phyloP scores from a whole-genome alignment of 2,329 filamentous ascomycete genomes.

The Sporothrix luriei region DNA sequence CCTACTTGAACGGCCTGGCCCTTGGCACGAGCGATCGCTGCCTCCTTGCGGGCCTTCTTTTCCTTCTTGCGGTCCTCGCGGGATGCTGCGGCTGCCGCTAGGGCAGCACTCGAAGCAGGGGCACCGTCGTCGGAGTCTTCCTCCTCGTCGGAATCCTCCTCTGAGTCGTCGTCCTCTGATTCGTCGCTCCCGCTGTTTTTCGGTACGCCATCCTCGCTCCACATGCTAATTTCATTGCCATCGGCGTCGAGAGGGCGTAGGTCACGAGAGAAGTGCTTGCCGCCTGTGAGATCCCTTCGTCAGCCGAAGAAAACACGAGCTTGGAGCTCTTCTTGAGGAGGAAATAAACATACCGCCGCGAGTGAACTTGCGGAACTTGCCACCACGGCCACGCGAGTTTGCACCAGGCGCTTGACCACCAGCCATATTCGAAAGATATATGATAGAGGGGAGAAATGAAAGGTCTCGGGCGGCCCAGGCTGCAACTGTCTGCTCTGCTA shows the following conservation, averaged over 20 bases:
- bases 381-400: slow-evolving; percentile 74
- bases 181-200: slow-evolving; percentile 49
- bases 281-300: slow-evolving; percentile 60
- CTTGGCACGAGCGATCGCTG: slow-evolving; percentile 66
- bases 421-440: slow-evolving; percentile 38
- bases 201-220: slow-evolving; percentile 62
- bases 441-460: not conserved
- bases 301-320: not conserved
- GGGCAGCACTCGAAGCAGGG: slow-evolving; percentile 52
- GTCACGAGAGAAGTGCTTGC: slow-evolving; percentile 93
- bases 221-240: slow-evolving; percentile 87
- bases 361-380: slow-evolving; percentile 93
- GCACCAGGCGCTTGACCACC: slow-evolving; percentile 48
- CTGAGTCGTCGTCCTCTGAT: slow-evolving; percentile 54
- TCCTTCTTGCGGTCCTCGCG: slow-evolving; percentile 92
- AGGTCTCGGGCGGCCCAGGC: not conserved
- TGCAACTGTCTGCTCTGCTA: not conserved
- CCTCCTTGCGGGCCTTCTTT: slow-evolving; percentile 71
- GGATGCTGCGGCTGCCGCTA: slow-evolving; percentile 51
- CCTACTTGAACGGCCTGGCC: slow-evolving; percentile 74
- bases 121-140: slow-evolving; percentile 49
- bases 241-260: slow-evolving; percentile 85
- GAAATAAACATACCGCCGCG: slow-evolving; percentile 71
- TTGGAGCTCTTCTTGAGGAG: not conserved
- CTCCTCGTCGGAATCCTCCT: slow-evolving; percentile 58